phyloP scores from a whole-genome alignment of 345 rosid genomes.

The Dipteronia dyeriana region DNA sequence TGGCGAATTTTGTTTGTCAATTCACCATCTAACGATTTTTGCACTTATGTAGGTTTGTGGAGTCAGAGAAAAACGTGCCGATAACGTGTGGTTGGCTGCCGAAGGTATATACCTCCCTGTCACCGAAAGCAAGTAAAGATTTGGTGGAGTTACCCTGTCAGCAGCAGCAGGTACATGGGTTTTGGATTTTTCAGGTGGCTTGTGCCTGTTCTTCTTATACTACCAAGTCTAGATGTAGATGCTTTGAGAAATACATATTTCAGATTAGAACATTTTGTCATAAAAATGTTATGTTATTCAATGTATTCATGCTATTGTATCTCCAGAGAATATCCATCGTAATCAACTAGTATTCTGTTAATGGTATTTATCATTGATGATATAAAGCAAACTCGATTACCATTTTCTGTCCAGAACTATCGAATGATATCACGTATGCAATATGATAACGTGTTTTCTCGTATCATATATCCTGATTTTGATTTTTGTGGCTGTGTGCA shows the following conservation, averaged over 20 bases:
- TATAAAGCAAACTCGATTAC: neutral
- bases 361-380: neutral
- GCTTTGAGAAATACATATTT: slow-evolving; percentile 13
- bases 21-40: slow-evolving; percentile 5
- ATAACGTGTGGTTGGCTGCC: slow-evolving; percentile 93
- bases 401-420: neutral
- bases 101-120: slow-evolving; percentile 96
- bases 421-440: no score
- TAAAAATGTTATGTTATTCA: neutral
- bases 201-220: slow-evolving; percentile 26
- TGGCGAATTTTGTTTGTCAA: neutral
- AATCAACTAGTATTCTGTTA: neutral
- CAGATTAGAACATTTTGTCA: slow-evolving; percentile 4
- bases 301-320: slow-evolving; percentile 4
- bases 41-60: slow-evolving; percentile 72
- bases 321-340: slow-evolving; percentile 1
- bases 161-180: slow-evolving; percentile 43
- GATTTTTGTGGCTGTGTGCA: no score
- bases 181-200: slow-evolving; percentile 36
- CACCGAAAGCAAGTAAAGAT: slow-evolving; percentile 50
- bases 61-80: slow-evolving; percentile 75
- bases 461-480: no score
- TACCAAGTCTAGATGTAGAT: slow-evolving; percentile 19
- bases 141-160: slow-evolving; percentile 13
- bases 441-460: no score